Evolutionary conservation across 495 filamentous ascomycete genomes (phyloP).

Genomic region (Penicillium macrosclerotiorum): DNA sequence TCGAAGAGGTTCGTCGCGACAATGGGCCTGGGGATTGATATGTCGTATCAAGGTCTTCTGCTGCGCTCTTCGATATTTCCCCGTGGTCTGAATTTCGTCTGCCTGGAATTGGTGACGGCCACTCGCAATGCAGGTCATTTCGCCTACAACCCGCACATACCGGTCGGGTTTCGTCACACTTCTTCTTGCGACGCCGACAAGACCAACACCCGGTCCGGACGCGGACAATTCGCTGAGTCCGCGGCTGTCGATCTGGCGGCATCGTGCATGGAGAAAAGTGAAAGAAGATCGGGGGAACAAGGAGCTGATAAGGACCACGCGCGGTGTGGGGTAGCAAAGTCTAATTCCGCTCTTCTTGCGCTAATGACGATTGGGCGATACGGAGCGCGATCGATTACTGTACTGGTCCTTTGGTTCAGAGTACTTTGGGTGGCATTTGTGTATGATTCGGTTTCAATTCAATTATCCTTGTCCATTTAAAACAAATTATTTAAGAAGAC

Average conservation of each 20-base stretch:
- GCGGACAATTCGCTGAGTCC: slow-evolving; percentile 33
- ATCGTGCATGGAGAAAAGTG: slow-evolving; percentile 13
- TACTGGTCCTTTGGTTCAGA: no score
- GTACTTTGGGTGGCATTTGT: no score
- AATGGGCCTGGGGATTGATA: slow-evolving; percentile 6
- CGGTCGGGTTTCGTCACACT: slow-evolving; percentile 83
- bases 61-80: no score
- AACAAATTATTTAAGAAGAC: no score
- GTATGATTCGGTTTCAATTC: no score
- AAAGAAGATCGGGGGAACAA: background rate
- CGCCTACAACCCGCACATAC: slow-evolving; percentile 57
- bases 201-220: slow-evolving; percentile 74
- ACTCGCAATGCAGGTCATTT: slow-evolving; percentile 32
- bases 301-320: slow-evolving; percentile 1
- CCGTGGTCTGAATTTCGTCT: slow-evolving; percentile 13
- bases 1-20: slow-evolving; percentile 16
- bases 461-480: no score
- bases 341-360: background rate
- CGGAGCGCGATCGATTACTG: no score
- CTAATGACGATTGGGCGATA: background rate
- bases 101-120: slow-evolving; percentile 25
- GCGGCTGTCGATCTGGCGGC: slow-evolving; percentile 29
- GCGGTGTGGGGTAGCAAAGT: background rate
- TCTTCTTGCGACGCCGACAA: slow-evolving; percentile 88
- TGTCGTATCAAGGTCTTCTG: slow-evolving; percentile 14